Evolutionary conservation across 768 basidiomycete species (phyloP).

Genomic region (Wakefieldia striispora): DNA sequence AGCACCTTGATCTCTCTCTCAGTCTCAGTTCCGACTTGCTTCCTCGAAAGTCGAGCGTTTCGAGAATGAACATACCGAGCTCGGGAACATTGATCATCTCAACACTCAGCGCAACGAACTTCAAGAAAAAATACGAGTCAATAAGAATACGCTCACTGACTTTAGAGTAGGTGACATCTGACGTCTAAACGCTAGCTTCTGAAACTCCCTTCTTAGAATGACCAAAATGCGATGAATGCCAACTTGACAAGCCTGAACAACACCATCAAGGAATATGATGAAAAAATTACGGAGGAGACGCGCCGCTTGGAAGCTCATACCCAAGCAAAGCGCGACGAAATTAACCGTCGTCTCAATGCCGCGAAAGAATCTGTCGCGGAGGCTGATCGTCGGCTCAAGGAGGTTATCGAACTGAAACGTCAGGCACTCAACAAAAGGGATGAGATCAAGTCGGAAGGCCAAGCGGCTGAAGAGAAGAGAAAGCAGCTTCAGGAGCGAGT

Average conservation of each 20-base stretch:
- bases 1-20: neutral
- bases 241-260: constrained; percentile 35
- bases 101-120: constrained; percentile 35
- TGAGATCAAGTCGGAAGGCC: constrained; percentile 36
- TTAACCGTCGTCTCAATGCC: constrained; percentile 47
- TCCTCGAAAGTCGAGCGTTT: constrained; percentile 35
- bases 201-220: constrained; percentile 36
- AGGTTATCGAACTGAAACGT: constrained; percentile 34
- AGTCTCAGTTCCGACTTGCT: constrained; percentile 36
- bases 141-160: constrained; percentile 42
- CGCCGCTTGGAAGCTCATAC: constrained; percentile 53
- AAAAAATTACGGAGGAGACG: constrained; percentile 53
- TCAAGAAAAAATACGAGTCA: constrained; percentile 42
- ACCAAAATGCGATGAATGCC: constrained; percentile 49
- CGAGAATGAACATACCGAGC: constrained; percentile 39
- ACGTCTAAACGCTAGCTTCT: neutral
- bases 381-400: constrained; percentile 36
- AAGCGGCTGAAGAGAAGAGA: constrained; percentile 32
- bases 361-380: constrained; percentile 40
- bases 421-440: constrained; percentile 31
- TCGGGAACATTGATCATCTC: constrained; percentile 51
- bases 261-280: constrained; percentile 36
- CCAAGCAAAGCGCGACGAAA: constrained; percentile 61
- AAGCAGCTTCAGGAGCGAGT: constrained; percentile 41
- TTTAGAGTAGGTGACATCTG: constrained; percentile 40